A percentile compares a stretch with the other conserved stretches of the same genome.
phyloP scores from a whole-genome alignment of 352 stramenopile genomes.

The Lagenidium giganteum region DNA sequence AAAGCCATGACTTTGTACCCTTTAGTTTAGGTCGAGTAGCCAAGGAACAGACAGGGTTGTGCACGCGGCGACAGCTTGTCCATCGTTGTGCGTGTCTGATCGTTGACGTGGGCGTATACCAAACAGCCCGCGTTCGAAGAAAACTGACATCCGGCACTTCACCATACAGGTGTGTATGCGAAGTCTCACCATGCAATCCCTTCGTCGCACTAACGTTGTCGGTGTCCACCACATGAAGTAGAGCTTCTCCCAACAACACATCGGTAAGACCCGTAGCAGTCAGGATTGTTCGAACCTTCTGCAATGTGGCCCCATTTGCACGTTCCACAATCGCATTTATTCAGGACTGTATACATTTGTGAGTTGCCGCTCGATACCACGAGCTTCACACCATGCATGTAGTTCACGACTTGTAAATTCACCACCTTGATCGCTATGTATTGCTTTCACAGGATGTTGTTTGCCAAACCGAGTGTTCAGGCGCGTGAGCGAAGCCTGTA shows the following conservation, averaged over 20 bases:
- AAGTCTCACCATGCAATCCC: constrained; percentile 6
- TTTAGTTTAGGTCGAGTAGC: constrained; percentile 9
- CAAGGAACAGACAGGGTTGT: constrained; percentile 1
- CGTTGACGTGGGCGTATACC: constrained; percentile 3
- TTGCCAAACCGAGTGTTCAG: constrained; percentile 9
- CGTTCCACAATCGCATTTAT: constrained; percentile 17
- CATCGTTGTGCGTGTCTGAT: not conserved
- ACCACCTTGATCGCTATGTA: constrained; percentile 15
- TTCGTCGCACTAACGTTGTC: constrained; percentile 13
- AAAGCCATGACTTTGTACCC: constrained; percentile 14
- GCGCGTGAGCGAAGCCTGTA: not conserved
- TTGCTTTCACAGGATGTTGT: not conserved
- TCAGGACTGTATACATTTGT: constrained; percentile 16
- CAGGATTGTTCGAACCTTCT: constrained; percentile 9
- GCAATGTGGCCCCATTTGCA: not conserved
- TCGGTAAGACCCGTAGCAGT: constrained; percentile 6
- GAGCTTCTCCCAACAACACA: constrained; percentile 12
- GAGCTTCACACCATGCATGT: not conserved
- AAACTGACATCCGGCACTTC: constrained; percentile 5
- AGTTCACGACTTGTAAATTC: constrained; percentile 9
- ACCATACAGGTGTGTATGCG: constrained; percentile 6
- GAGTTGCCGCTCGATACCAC: constrained; percentile 8
- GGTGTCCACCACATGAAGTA: constrained; percentile 8
- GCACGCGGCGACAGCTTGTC: constrained; percentile 10
- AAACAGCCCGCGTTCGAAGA: constrained; percentile 11